A percentile compares a stretch with the other conserved stretches of the same genome.
Evolutionary conservation across 768 basidiomycete genomes (phyloP).

Genomic region (Daedalea quercina): DNA sequence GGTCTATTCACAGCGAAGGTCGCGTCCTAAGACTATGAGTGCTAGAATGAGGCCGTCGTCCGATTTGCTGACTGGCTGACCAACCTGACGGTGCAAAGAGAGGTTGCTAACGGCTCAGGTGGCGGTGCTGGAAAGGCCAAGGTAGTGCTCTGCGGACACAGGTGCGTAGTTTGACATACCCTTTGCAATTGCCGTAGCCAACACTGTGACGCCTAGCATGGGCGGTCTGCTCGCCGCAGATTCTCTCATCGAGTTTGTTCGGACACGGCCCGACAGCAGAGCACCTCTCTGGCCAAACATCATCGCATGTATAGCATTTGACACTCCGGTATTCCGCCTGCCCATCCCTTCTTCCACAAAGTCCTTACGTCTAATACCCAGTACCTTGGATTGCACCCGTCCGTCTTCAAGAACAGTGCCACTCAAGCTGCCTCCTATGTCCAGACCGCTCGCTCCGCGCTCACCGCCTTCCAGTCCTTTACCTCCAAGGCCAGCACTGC

Average conservation of each 20-base stretch:
- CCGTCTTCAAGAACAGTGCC: conserved; percentile 78
- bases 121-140: conserved; percentile 68
- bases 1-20: conserved; percentile 7
- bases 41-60: conserved; percentile 71
- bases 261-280: conserved; percentile 53
- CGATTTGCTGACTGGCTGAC: conserved; percentile 92
- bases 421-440: conserved; percentile 71
- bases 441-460: conserved; percentile 57
- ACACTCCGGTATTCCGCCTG: conserved; percentile 73
- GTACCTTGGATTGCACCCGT: conserved; percentile 86
- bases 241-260: conserved; percentile 64
- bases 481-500: conserved; percentile 31
- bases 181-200: no score
- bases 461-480: conserved; percentile 50
- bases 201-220: conserved; percentile 55
- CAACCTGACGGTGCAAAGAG: conserved; percentile 78
- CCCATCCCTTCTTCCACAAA: neutral
- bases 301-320: conserved; percentile 78
- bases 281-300: conserved; percentile 86
- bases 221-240: conserved; percentile 89
- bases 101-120: conserved; percentile 68
- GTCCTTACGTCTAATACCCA: conserved; percentile 23
- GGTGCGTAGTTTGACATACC: conserved; percentile 35
- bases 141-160: conserved; percentile 87
- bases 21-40: neutral